Evolutionary conservation across 352 stramenopile genomes (phyloP), one percentile per base, ranked within the genome.

Genomic region (Phytophthora colocasiae): DNA sequence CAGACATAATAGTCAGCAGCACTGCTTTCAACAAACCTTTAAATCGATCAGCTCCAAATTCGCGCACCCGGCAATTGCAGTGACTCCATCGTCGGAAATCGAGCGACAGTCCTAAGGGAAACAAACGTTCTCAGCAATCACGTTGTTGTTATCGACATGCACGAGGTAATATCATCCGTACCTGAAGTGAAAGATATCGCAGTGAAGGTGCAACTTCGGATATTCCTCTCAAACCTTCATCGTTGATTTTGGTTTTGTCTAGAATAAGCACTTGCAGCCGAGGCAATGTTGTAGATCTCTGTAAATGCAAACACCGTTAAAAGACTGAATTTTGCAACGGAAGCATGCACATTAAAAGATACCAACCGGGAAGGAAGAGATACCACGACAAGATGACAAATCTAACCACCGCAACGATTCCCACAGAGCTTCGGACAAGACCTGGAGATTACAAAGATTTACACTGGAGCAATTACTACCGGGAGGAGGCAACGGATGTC

Each of bases 111-210:
- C 73, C 80, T 91, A 19, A 22, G 4, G 1, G 8, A 12, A 36
- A 14, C 9, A 36, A 36, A 10, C 9, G 31, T 12, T 44, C 19
- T 4, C 50, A 40, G 17, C n/a, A 6, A 44, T 60, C 24, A 19
- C 43, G 14, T 17, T 1, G 8, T 10, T 36, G 9, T 1, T 4
- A 36, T 36, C 31, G 22, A 22, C 22, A 22, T 32, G 34, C 24
- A 60, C 3, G 39, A 40, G 22, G n/a, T 15, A 19, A 62, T n/a
- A 5, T 22, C 24, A 63, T 36, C 5, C 58, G 6, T 56, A 89
- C 81, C 71, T 90, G 80, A 40, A 93, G 73, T 7, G 85, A 93
- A 32, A 93, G 57, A 26, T 89, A 91, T 45, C 81, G 79, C 8
- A 93, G 47, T 15, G 70, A 66, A 10, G 73, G 61, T 26, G 67